These are phyloP conservation scores for Leccinum broughii DNA, from an alignment of 768 basidiomycete genomes.

Conservation along the genomic window DNA sequence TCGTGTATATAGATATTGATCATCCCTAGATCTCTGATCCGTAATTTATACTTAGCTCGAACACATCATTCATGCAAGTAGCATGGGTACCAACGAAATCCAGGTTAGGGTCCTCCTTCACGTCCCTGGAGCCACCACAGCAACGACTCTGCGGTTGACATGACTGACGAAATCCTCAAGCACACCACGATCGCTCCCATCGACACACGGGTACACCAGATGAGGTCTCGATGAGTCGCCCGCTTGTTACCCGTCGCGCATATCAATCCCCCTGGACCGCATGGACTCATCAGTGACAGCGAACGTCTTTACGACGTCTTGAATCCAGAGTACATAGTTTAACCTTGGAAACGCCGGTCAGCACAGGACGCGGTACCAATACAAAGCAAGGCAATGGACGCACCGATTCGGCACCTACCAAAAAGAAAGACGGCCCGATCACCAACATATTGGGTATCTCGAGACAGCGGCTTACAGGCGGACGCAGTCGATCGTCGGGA, in stretches of 20 bases:
- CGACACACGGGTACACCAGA: constrained; percentile 58
- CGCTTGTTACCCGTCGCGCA: constrained; percentile 46
- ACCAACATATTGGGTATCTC: neutral
- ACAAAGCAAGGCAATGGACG: neutral
- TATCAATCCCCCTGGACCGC: constrained; percentile 54
- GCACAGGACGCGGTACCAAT: neutral
- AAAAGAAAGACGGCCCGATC: neutral
- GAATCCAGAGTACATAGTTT: constrained; percentile 86
- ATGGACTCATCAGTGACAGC: constrained; percentile 27
- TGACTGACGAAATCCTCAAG: constrained; percentile 73
- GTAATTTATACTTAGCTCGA: no score
- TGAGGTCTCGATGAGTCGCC: constrained; percentile 3
- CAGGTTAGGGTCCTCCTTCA: neutral
- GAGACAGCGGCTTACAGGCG: constrained; percentile 60
- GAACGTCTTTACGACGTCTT: constrained; percentile 56
- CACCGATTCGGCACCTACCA: constrained; percentile 73
- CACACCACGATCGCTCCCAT: constrained; percentile 53
- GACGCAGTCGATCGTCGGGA: constrained; percentile 69
- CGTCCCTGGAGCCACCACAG: neutral
- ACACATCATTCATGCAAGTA: neutral
- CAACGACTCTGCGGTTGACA: constrained; percentile 50
- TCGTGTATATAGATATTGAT: no score
- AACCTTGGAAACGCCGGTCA: constrained; percentile 45
- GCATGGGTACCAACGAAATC: neutral
- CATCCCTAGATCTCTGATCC: constrained; percentile 4